Evolutionary conservation across 2,329 filamentous ascomycete genomes (phyloP), one percentile per base, ranked within the genome.

Genomic region (Calonectria multiphialidica): DNA sequence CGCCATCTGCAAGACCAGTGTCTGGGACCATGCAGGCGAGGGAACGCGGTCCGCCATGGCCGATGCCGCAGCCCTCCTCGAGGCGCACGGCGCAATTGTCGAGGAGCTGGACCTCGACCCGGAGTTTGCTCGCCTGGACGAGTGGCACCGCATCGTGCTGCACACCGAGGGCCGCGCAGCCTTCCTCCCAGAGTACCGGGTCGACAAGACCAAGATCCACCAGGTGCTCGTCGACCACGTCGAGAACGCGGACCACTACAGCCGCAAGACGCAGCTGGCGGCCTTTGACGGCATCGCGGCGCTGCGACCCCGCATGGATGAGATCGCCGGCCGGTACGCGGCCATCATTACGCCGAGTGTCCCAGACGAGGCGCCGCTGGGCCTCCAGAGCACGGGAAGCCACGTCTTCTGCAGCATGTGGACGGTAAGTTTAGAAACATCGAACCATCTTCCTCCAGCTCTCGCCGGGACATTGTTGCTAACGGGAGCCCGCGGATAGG

Each of bases 291-390:
- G 83, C 1, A 85, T 90, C 28, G 89, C 90, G 0, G 83, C 84
- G 1, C 82, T 91, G 28, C 82, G 91, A 45, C 89, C 90, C 1
- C 82, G 86, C 40, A 86, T 90, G 16, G 91, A 93, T 76, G 82
- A 81, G 2, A 86, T 93, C 25, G 86, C 88, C 0, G 80, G 82
- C 0, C 80, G 81, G 23, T 93, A 92, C 72, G 87, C 87, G 18
- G 90, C 89, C 0, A 84, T 93, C 1, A 77, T 93, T 45, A 89
- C 88, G 0, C 91, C 91, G 0, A 92, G 90, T 75, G 89, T 88
- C 0, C 80, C 87, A 0, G 92, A 92, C 70, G 91, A 92, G 76
- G 92, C 92, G 0, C 90, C 91, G 0, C 68, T 87, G 2, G 91
- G 91, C 2, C 62, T 81, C 0, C 84, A 85, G 25, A 86, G 81